Base-by-base conservation (phyloP, 2,329 filamentous ascomycete species). In the Xylaria polymorpha region DNA sequence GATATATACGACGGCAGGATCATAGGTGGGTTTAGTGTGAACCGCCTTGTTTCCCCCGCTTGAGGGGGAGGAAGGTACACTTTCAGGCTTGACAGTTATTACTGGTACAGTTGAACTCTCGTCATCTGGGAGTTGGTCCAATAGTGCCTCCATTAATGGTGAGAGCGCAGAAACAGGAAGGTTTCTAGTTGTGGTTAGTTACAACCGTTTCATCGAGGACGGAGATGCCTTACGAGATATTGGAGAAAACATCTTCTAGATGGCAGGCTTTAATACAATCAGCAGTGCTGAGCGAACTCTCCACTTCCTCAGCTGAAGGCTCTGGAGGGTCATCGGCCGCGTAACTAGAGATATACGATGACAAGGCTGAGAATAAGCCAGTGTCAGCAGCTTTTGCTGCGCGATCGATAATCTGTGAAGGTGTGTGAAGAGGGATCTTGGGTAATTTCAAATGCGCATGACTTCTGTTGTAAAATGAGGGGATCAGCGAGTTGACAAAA, bases 291-390 rank as follows among this genome's bases (percentile, higher is more conserved):
- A 99, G 84, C 0, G 96, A 98, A 78, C 96, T 97, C 77, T 99
- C 96, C 37, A 99, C 86, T 79, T 99, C 96, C 78, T 98, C 95
- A 72, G 98, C 94, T 1, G 96, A 98, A 2, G 96, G 96, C 81
- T 99, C 96, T 0, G 96, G 96, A 14, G 96, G 96, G 77, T 99
- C 96, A 80, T 98, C 96, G 12, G 96, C 97, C 50, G 97, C 96
- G 79, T 99, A 98, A 79, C 95, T 98, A n/a, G 94, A 97, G 39
- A 99, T 94, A 77, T 98, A 99, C 5, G 93, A 97, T 0, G 95
- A 97, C 76, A 99, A 93, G 0, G 95, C 94, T 4, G 94, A 97
- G 79, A 99, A 94, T 59, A 99, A 88, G 6, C 96, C 94, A 2
- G 90, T 90, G 35, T 99, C 96, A 67, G 86, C 88, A 41, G 90